These are phyloP conservation scores for Teunomyces aglyptinius DNA, from an alignment of 805 yeast genomes.

Conservation along the genomic window DNA sequence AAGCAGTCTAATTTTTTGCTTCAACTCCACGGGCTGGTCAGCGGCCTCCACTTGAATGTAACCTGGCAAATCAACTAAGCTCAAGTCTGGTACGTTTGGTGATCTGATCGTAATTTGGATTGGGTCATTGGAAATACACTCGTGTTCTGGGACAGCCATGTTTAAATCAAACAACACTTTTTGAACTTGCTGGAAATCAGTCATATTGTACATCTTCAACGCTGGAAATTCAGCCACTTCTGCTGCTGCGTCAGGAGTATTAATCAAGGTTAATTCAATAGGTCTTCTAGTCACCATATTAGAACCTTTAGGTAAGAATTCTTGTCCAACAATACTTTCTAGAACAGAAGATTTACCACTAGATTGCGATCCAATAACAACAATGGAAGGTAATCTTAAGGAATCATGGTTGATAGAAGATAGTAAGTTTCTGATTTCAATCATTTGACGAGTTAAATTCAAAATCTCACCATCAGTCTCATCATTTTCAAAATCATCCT, in stretches of 20 bases:
- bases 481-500: constrained; percentile 46
- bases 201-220: constrained; percentile 72
- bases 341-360: constrained; percentile 96
- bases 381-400: constrained; percentile 87
- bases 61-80: constrained; percentile 95
- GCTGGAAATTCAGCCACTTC: constrained; percentile 95
- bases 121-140: constrained; percentile 90
- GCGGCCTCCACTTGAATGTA: constrained; percentile 96
- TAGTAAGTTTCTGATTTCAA: constrained; percentile 82
- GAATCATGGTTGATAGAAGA: constrained; percentile 76
- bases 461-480: constrained; percentile 77
- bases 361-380: constrained; percentile 95
- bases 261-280: constrained; percentile 87
- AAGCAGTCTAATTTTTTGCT: constrained; percentile 70
- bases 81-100: constrained; percentile 83
- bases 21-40: constrained; percentile 87
- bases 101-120: constrained; percentile 89
- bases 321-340: constrained; percentile 97
- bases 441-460: constrained; percentile 91
- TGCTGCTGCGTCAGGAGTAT: constrained; percentile 76
- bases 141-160: constrained; percentile 83
- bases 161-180: constrained; percentile 83
- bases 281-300: constrained; percentile 99
- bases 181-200: constrained; percentile 88
- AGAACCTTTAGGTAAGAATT: constrained; percentile 93